Evolutionary conservation across 371 early-diverging fungal genomes (phyloP).

Genomic region (Actinomucor elegans): DNA sequence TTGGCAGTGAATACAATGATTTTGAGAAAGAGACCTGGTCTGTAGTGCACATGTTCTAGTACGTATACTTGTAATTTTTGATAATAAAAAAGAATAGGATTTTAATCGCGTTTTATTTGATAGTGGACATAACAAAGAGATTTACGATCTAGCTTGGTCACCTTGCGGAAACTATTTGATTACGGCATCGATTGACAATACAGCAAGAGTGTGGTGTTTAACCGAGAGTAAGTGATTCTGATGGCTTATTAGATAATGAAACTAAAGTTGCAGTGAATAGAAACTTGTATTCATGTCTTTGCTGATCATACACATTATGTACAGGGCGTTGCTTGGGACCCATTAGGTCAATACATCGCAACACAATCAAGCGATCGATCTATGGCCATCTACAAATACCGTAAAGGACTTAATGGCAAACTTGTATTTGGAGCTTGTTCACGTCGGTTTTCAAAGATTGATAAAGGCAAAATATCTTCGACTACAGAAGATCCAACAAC

Average conservation of each 20-base stretch:
- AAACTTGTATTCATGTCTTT: constrained; percentile 75
- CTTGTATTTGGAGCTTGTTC: constrained; percentile 25
- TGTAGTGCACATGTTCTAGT: constrained; percentile 48
- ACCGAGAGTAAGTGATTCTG: constrained; percentile 62
- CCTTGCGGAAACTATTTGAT: constrained; percentile 85
- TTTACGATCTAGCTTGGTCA: constrained; percentile 96
- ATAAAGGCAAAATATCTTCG: constrained; percentile 19
- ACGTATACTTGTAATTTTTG: constrained; percentile 10
- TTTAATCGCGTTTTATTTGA: not conserved
- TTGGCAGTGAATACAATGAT: constrained; percentile 37
- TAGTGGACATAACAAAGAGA: constrained; percentile 66
- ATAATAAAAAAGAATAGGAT: not conserved
- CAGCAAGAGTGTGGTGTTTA: constrained; percentile 88
- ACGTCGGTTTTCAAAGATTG: constrained; percentile 20
- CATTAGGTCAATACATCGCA: constrained; percentile 81
- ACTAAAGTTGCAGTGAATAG: too few relatives aligned
- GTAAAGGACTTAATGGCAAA: constrained; percentile 17
- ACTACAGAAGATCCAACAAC: constrained; percentile 2
- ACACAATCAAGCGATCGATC: constrained; percentile 93
- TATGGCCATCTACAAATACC: constrained; percentile 47
- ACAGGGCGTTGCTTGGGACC: constrained; percentile 97
- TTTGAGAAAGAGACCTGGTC: constrained; percentile 62
- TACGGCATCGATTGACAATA: constrained; percentile 92
- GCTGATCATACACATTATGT: constrained; percentile 91
- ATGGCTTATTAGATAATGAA: too few relatives aligned